Evolutionary conservation across 495 filamentous ascomycete genomes (phyloP).

Genomic region (Aspergillus bridgeri): DNA sequence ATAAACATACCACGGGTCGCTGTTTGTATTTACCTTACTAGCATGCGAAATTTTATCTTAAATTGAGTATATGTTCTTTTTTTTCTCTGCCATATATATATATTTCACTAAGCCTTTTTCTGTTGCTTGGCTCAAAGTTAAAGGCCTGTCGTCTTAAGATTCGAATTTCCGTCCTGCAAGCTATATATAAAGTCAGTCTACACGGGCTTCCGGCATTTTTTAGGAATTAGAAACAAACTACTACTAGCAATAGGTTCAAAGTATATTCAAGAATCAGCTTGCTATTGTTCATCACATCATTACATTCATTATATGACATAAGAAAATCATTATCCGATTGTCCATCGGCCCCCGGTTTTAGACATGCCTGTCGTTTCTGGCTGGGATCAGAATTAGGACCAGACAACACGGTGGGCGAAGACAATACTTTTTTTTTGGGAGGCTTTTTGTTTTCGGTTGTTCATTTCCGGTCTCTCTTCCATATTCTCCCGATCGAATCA

Average conservation of each 20-base stretch:
- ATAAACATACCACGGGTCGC: too few relatives aligned
- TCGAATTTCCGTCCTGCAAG: too few relatives aligned
- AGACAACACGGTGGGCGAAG: not conserved
- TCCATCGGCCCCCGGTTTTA: not conserved
- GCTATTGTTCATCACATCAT: slow-evolving; percentile 8
- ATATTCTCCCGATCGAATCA: not conserved
- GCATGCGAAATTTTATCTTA: not conserved
- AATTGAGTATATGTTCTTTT: too few relatives aligned
- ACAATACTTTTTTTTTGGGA: not conserved
- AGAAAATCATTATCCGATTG: slow-evolving; percentile 1
- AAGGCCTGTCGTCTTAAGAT: too few relatives aligned
- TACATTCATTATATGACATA: slow-evolving; percentile 8
- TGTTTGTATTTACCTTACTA: not conserved
- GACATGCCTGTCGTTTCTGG: not conserved
- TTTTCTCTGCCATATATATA: too few relatives aligned
- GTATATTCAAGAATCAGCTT: not conserved
- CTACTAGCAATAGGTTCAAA: too few relatives aligned
- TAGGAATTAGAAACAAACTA: too few relatives aligned
- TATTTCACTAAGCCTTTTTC: too few relatives aligned
- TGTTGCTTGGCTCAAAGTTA: too few relatives aligned
- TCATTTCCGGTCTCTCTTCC: not conserved
- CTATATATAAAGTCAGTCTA: too few relatives aligned
- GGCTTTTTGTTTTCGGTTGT: not conserved
- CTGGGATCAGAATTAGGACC: not conserved
- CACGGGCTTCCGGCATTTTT: too few relatives aligned